Percentiles rank a stretch among this genome's conserved stretches.
These are phyloP conservation scores for Xerocomellus amylosporus DNA, from an alignment of 768 basidiomycete species.

Conservation along the genomic window DNA sequence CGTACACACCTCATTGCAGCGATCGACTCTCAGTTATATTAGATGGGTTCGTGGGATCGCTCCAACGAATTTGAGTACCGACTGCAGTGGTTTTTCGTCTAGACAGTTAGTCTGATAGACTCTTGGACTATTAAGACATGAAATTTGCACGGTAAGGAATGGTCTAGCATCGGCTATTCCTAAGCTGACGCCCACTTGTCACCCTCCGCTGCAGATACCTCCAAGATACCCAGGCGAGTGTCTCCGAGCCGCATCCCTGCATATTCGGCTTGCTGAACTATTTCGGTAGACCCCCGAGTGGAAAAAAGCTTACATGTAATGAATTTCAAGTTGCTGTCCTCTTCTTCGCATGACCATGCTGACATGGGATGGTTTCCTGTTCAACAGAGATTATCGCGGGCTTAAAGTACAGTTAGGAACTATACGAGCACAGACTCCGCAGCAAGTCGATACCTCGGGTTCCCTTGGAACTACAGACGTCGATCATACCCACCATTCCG, in stretches of 20 bases:
- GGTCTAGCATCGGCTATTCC: background rate
- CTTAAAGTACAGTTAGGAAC: slow-evolving; percentile 70
- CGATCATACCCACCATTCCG: background rate
- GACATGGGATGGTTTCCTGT: background rate
- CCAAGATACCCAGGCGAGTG: slow-evolving; percentile 59
- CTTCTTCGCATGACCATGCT: background rate
- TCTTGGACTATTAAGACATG: slow-evolving; percentile 37
- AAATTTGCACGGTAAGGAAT: slow-evolving; percentile 55
- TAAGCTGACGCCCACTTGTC: background rate
- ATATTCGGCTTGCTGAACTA: background rate
- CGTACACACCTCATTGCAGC: background rate
- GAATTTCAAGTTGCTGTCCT: background rate
- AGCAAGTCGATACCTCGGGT: slow-evolving; percentile 19
- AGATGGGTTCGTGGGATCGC: background rate
- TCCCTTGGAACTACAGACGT: background rate
- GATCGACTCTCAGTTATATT: slow-evolving; percentile 1
- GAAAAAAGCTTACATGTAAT: slow-evolving; percentile 31
- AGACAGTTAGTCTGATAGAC: background rate
- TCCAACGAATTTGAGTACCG: background rate
- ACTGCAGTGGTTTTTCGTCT: background rate
- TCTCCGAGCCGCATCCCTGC: background rate
- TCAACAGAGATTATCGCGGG: slow-evolving; percentile 62
- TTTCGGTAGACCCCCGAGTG: slow-evolving; percentile 60
- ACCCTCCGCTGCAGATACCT: slow-evolving; percentile 48
- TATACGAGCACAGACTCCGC: slow-evolving; percentile 38